Evolutionary conservation across 2,329 filamentous ascomycete species (phyloP), one percentile per base, ranked within the genome.

Genomic region (Rutstroemia sp.): DNA sequence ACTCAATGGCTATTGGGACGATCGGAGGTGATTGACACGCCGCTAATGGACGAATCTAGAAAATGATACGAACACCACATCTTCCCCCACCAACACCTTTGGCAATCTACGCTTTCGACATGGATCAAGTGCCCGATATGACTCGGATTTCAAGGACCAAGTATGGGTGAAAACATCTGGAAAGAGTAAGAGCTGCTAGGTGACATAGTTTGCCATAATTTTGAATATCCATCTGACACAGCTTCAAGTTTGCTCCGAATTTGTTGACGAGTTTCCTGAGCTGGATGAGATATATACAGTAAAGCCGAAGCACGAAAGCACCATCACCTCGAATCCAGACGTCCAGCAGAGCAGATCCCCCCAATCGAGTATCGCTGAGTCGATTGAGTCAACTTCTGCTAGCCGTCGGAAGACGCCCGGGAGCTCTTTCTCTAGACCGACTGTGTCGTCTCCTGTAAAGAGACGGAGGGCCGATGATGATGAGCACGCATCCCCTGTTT

Each of bases 41-140:
- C 7, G 16, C 51, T 54, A 19, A 54, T 27, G 48, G 16, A 17
- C 23, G 25, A 36, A 27, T 17, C 4, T 25, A 54, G 51, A 54
- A 30, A 45, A 54, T 16, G 51, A 36, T 40, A 17, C 38, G 27
- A 48, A 19, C 27, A 27, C 9, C n/a, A 34, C 48, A n/a, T 8
- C 44, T 23, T 39, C n/a, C 21, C 27, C 23, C 48, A 14, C 34
- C 6, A 40, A 40, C 16, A 59, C 47, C 4, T 54, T 56, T 36
- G 58, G 54, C 21, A 60, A 57, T 8, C 27, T 60, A 16, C 58
- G 57, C 17, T 71, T 71, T 56, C 60, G 68, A 9, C 69, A 70
- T 62, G 68, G 69, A 27, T 70, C 68, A 16, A 67, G 64, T 58
- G 68, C 68, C 17, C 64, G 60, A 57, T 69, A 69, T 59, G 64